phyloP scores from a whole-genome alignment of 441 rosid species.

The Bocquillonia castaneifolia region DNA sequence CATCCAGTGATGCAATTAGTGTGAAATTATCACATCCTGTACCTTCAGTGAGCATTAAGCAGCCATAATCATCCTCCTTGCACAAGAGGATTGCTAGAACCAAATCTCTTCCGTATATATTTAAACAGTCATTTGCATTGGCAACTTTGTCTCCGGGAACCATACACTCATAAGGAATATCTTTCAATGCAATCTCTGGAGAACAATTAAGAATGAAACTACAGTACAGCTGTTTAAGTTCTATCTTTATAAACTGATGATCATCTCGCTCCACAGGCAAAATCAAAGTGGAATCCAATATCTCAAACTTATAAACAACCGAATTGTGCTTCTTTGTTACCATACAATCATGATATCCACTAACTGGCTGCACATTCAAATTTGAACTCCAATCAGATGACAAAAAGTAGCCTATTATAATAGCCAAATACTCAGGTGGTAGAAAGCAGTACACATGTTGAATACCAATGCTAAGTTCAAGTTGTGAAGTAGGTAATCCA shows the following conservation, averaged over 20 bases:
- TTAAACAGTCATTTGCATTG: constrained; percentile 44
- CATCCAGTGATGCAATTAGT: constrained; percentile 51
- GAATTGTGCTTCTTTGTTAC: constrained; percentile 27
- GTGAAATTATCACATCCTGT: constrained; percentile 29
- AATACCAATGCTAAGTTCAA: constrained; percentile 81
- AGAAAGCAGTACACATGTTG: constrained; percentile 80
- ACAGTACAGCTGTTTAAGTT: constrained; percentile 54
- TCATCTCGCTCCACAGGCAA: constrained; percentile 51
- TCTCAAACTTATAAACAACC: constrained; percentile 65
- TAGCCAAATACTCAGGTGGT: constrained; percentile 68
- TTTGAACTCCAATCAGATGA: constrained; percentile 71
- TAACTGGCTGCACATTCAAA: constrained; percentile 34
- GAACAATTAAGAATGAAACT: constrained; percentile 41
- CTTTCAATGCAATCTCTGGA: constrained; percentile 38
- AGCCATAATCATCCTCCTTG: constrained; percentile 39
- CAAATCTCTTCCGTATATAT: constrained; percentile 70
- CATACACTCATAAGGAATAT: constrained; percentile 52
- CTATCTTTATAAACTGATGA: constrained; percentile 50
- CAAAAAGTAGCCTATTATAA: constrained; percentile 81
- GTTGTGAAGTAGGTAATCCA: constrained; percentile 42
- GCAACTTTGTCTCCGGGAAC: constrained; percentile 52
- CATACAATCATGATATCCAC: constrained; percentile 26
- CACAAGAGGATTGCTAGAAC: constrained; percentile 43
- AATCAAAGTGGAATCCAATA: constrained; percentile 67
- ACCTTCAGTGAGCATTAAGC: constrained; percentile 31